Conservation (phyloP, 208 protist genomes). For the Crithidia sp. region DNA sequence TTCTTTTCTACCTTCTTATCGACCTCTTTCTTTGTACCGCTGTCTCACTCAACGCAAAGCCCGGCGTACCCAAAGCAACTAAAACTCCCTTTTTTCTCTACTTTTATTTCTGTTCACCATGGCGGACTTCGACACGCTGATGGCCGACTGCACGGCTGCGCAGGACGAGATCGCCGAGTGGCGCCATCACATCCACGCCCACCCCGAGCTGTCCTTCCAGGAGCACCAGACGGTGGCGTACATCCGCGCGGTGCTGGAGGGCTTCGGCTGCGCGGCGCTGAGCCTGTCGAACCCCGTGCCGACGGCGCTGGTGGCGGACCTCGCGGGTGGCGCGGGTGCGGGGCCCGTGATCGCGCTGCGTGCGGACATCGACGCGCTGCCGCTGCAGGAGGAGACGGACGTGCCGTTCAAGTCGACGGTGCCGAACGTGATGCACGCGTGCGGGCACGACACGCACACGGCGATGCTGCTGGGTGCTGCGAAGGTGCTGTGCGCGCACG, state of each 20-base stretch:
- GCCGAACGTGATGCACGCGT: conserved; percentile 69
- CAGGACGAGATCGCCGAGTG: conserved; percentile 17
- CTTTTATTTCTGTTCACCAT: background rate
- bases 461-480: conserved; percentile 67
- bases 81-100: too few species aligned
- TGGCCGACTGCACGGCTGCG: conserved; percentile 20
- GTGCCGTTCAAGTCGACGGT: conserved; percentile 59
- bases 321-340: conserved; percentile 54
- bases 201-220: conserved; percentile 50
- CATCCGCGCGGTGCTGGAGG: conserved; percentile 36
- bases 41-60: too few species aligned
- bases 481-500: conserved; percentile 62
- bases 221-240: conserved; percentile 58
- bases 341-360: conserved; percentile 65
- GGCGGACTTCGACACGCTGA: conserved; percentile 15
- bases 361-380: conserved; percentile 74
- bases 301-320: conserved; percentile 56
- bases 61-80: too few species aligned
- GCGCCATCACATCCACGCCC: conserved; percentile 48
- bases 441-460: conserved; percentile 70
- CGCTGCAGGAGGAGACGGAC: conserved; percentile 63
- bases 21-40: too few species aligned
- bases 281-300: conserved; percentile 45
- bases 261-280: conserved; percentile 41
- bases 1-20: too few species aligned